These are phyloP conservation scores for Xylaria sp. DNA, from an alignment of 2,329 filamentous ascomycete genomes.

Conservation along the genomic window DNA sequence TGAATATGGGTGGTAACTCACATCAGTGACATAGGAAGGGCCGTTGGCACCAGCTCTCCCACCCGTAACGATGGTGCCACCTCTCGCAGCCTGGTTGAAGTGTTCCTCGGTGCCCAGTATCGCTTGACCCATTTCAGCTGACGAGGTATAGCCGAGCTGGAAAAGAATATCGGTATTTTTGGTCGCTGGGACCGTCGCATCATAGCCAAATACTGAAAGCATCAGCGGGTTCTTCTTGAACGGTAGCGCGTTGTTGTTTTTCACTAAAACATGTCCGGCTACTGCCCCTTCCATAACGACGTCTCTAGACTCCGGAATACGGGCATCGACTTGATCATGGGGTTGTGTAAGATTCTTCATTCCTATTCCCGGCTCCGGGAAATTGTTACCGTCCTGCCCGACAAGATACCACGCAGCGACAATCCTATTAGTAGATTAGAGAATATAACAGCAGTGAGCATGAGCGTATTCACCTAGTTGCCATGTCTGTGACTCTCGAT, in stretches of 20 bases:
- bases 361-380: constrained; percentile 58
- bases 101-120: constrained; percentile 55
- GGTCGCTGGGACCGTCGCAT: constrained; percentile 65
- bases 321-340: constrained; percentile 60
- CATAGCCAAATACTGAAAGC: constrained; percentile 69
- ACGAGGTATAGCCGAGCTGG: constrained; percentile 59
- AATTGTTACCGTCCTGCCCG: constrained; percentile 60
- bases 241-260: constrained; percentile 75
- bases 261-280: constrained; percentile 78
- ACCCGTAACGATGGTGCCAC: constrained; percentile 63
- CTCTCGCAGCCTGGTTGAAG: constrained; percentile 61
- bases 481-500: constrained; percentile 81
- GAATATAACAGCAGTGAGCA: constrained; percentile 37
- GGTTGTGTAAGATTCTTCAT: constrained; percentile 69
- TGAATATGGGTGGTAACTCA: constrained; percentile 48
- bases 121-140: constrained; percentile 57
- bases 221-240: constrained; percentile 64
- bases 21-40: constrained; percentile 61
- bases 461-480: constrained; percentile 68
- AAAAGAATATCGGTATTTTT: constrained; percentile 60
- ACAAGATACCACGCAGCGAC: constrained; percentile 69
- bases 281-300: constrained; percentile 63
- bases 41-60: constrained; percentile 63
- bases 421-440: constrained; percentile 65
- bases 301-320: constrained; percentile 56